Evolutionary conservation across 2,329 filamentous ascomycete genomes (phyloP).

Genomic region (Aspergillus fructus): DNA sequence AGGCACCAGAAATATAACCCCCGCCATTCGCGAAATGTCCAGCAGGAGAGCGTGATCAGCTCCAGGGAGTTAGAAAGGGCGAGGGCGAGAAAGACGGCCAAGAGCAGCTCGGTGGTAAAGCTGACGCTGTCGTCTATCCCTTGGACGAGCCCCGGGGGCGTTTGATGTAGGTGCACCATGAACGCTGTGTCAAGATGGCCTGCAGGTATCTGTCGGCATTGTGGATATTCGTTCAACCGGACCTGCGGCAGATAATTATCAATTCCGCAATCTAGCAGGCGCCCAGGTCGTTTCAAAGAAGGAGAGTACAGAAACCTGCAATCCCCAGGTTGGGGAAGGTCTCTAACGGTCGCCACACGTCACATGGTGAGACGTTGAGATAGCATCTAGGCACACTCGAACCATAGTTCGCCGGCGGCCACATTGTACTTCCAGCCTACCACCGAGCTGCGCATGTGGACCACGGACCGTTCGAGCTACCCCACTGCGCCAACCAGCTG

Average conservation of each 20-base stretch:
- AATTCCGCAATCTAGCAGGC: no score
- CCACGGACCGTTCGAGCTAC: background rate
- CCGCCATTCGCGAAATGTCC: background rate
- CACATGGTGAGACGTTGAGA: background rate
- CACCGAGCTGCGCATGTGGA: background rate
- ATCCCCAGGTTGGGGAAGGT: background rate
- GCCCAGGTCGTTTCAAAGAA: no score
- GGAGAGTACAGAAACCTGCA: background rate
- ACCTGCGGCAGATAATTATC: no score
- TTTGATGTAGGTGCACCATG: background rate
- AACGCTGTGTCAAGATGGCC: background rate
- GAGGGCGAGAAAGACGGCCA: background rate
- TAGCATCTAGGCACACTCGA: background rate
- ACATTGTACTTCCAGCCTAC: background rate
- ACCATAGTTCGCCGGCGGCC: background rate
- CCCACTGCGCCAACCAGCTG: background rate
- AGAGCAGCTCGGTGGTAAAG: background rate
- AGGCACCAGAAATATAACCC: constrained; percentile 6
- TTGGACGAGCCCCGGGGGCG: background rate
- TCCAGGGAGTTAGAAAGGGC: background rate
- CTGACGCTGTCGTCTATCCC: background rate
- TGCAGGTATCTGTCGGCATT: background rate
- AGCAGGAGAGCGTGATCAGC: background rate
- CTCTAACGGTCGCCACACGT: background rate
- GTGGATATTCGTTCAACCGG: background rate